Conservation (phyloP, 2,329 filamentous ascomycete species). For the Colletotrichum tropicale region DNA sequence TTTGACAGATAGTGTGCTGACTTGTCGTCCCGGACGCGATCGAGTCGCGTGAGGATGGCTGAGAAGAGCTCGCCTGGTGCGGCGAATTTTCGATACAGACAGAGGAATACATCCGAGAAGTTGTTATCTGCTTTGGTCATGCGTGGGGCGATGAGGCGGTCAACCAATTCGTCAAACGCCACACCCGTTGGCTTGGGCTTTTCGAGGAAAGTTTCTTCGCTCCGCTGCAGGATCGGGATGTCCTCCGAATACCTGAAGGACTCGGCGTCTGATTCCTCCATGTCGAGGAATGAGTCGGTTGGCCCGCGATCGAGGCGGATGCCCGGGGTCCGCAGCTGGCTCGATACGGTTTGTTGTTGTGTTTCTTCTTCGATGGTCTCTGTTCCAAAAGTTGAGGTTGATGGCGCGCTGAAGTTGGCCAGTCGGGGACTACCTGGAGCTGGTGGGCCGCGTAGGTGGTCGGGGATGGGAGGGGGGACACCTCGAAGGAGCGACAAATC, state of each 20-base stretch:
- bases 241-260: slow-evolving; percentile 71
- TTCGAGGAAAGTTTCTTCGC: slow-evolving; percentile 66
- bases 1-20: slow-evolving; percentile 74
- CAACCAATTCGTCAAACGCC: slow-evolving; percentile 76
- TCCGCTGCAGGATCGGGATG: slow-evolving; percentile 69
- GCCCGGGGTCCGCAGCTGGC: slow-evolving; percentile 56
- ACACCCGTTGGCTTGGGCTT: slow-evolving; percentile 58
- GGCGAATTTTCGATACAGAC: slow-evolving; percentile 92
- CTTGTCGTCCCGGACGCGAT: slow-evolving; percentile 70
- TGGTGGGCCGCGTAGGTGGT: slow-evolving; percentile 36
- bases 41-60: slow-evolving; percentile 78
- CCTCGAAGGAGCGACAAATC: slow-evolving; percentile 67
- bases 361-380: slow-evolving; percentile 38
- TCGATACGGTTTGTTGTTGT: slow-evolving; percentile 50
- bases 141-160: slow-evolving; percentile 81
- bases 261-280: slow-evolving; percentile 74
- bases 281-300: slow-evolving; percentile 65
- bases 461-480: slow-evolving; percentile 50
- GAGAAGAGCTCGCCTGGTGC: slow-evolving; percentile 79
- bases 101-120: slow-evolving; percentile 87
- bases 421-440: slow-evolving; percentile 44
- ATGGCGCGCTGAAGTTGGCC: slow-evolving; percentile 43
- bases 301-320: slow-evolving; percentile 54
- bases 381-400: slow-evolving; percentile 37
- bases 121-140: slow-evolving; percentile 89